A percentile compares a stretch with the other conserved stretches of the same genome.
Conservation (phyloP, 352 stramenopile genomes). For the Pythium vanterpoolii region DNA sequence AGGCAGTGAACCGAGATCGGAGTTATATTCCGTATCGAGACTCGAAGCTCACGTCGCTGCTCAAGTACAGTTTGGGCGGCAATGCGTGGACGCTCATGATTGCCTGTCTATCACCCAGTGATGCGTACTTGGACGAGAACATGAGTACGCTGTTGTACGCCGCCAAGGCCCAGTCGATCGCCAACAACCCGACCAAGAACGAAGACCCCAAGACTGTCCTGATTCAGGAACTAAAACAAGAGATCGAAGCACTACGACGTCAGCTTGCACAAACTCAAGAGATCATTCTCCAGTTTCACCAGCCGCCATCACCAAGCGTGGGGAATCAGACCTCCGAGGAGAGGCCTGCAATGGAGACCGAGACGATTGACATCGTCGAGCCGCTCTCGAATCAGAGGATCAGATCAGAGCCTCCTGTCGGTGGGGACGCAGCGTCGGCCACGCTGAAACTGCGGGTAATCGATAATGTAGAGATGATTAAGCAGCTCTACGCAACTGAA, state of each 20-base stretch:
- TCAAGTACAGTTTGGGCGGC: conserved; percentile 58
- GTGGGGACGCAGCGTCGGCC: conserved; percentile 2
- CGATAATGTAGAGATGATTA: conserved; percentile 59
- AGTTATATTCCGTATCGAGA: conserved; percentile 59
- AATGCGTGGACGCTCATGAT: conserved; percentile 71
- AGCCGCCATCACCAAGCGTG: background rate
- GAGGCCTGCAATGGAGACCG: background rate
- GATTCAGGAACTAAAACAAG: conserved; percentile 42
- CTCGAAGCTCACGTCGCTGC: conserved; percentile 59
- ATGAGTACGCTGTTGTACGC: conserved; percentile 68
- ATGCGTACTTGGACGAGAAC: conserved; percentile 53
- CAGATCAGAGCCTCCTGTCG: background rate
- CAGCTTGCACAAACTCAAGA: conserved; percentile 39
- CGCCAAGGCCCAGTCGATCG: conserved; percentile 46
- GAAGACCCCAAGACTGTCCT: conserved; percentile 43
- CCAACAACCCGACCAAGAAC: conserved; percentile 47
- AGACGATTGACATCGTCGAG: background rate
- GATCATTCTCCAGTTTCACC: conserved; percentile 38
- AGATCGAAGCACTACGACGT: conserved; percentile 26
- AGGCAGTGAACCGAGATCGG: background rate
- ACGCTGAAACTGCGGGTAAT: conserved; percentile 52
- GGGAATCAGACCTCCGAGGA: background rate
- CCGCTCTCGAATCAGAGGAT: background rate
- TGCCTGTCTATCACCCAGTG: conserved; percentile 54
- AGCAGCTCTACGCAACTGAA: conserved; percentile 45